Base-by-base conservation (phyloP, 371 early-diverging fungal species). In the Mortierella sp. region DNA sequence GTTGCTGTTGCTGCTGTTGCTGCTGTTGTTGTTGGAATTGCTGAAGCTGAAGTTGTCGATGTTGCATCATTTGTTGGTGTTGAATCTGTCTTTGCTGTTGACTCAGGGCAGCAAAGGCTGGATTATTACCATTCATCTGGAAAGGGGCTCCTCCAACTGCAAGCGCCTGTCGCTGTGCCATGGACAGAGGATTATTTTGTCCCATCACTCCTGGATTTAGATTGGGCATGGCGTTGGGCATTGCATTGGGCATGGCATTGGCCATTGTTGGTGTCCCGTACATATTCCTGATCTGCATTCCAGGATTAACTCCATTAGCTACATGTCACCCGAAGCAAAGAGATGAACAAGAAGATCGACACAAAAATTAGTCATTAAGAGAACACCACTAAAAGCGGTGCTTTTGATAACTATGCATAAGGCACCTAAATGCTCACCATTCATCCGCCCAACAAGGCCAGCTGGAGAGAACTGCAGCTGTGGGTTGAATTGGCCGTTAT, bases 281-380 rank as follows among this genome's bases (percentile, higher is more conserved):
- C 67, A 79, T 74, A 58, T 75, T 81, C 76, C 81, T 75, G 72
- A 72, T 72, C 73, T 72, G 81, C 72, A 75, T 75, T 39, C 73
- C 81, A 22, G 67, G 63, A 61, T 73, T 59, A 28, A 70, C 77
- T 43, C 68, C 77, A 49, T 70, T 76, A 45, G 69, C 79, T 64
- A 70, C 30, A 28, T 45, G 43, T 22, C 35, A 49, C 70, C 24
- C 52, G 35, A 37, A 35, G 35, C 20, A 55, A 26, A 58, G 47
- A 39, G 28, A 30, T 26, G 12, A 11, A 61, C 43, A 18, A 55
- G 20, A 30, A 24, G 22, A 62, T 30, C 16, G 11, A 22, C 45
- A 66, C 9, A 35, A 37, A 45, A 5, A 64, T 59, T 11, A 58
- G 26, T 51, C 39, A 62, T 26, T 35, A 52, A 57, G 32, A 39